phyloP scores from a whole-genome alignment of 2,329 filamentous ascomycete species.

The Penicillium sp. region DNA sequence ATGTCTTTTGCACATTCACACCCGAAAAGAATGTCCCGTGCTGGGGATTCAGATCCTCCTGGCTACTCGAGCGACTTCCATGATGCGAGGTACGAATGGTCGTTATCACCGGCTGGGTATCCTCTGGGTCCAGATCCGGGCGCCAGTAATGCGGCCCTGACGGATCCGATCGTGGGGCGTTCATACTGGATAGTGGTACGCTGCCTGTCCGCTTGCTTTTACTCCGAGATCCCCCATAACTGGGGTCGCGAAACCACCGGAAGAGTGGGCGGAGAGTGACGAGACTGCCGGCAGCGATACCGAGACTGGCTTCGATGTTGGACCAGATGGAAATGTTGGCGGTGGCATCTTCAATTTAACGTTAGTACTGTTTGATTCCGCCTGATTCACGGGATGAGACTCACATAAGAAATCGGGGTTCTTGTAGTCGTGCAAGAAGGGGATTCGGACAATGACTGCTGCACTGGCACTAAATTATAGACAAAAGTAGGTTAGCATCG shows the following conservation, averaged over 20 bases:
- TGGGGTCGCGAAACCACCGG: conserved; percentile 34
- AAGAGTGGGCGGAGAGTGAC: conserved; percentile 50
- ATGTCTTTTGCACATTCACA: conserved; percentile 35
- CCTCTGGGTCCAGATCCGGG: conserved; percentile 27
- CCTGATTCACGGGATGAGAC: conserved; percentile 2
- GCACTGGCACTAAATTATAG: conserved; percentile 28
- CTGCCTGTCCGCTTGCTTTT: conserved; percentile 30
- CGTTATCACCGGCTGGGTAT: conserved; percentile 25
- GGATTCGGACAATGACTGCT: conserved; percentile 37
- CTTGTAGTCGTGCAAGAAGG: conserved; percentile 33
- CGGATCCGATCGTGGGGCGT: conserved; percentile 15
- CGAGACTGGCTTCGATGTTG: conserved; percentile 37
- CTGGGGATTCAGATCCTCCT: conserved; percentile 32
- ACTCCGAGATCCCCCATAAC: conserved; percentile 23
- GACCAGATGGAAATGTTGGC: conserved; percentile 41
- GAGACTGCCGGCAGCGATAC: conserved; percentile 47
- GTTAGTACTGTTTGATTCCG: conserved; percentile 7
- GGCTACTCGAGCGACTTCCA: conserved; percentile 30
- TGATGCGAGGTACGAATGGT: conserved; percentile 27
- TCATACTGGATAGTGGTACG: conserved; percentile 31
- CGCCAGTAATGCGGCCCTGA: conserved; percentile 30
- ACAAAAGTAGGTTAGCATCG: not conserved
- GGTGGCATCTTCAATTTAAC: conserved; percentile 27
- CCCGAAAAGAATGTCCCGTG: conserved; percentile 22
- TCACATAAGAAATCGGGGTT: conserved; percentile 33